Evolutionary conservation across 805 yeast species (phyloP), one percentile per base, ranked within the genome.

Genomic region (Jamesozyma jinghongensis): DNA sequence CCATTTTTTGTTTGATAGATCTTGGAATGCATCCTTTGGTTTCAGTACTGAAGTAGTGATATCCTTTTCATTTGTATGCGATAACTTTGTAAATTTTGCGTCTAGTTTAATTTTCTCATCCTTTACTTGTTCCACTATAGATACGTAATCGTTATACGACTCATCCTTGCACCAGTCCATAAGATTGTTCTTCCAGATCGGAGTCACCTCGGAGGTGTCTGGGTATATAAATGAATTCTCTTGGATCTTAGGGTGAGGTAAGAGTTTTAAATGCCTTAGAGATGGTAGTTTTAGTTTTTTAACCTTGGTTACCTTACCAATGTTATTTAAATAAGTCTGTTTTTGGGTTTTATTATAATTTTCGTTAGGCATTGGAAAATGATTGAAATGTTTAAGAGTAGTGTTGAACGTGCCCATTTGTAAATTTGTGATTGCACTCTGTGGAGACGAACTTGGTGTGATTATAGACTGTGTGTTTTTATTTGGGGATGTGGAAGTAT

Each of bases 131-230:
- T 43, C 19, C 5, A 16, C 32, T 18, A 62, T 59, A 25, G 49
- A 53, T 11, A 52, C 39, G 43, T 59, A 62, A 32, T 57, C 59
- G 16, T 56, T 52, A 45, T 56, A 54, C 14, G 54, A 54, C 22
- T 56, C 54, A 35, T 53, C 56, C 41, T 52, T 61, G 40, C 66
- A 62, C 65, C 65, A 62, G 28, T 41, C 45, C 18, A 56, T 38
- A 32, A 62, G 38, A 35, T 53, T 59, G 26, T 56, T 52, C 36
- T 52, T 57, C 65, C 65, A 61, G 18, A 48, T 30, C 16, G 61
- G 52, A 0, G 64, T 62, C 6, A 36, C 42, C 29, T 52, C 55
- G 13, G 64, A 56, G 3, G 66, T 62, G 37, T 62, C 66, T 10
- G 66, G 65, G 41, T 59, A 62, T 17, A 49, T 40, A 33, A 46